Evolutionary conservation across 768 basidiomycete species (phyloP), one percentile per base, ranked within the genome.

Genomic region (Mycena vitilis): DNA sequence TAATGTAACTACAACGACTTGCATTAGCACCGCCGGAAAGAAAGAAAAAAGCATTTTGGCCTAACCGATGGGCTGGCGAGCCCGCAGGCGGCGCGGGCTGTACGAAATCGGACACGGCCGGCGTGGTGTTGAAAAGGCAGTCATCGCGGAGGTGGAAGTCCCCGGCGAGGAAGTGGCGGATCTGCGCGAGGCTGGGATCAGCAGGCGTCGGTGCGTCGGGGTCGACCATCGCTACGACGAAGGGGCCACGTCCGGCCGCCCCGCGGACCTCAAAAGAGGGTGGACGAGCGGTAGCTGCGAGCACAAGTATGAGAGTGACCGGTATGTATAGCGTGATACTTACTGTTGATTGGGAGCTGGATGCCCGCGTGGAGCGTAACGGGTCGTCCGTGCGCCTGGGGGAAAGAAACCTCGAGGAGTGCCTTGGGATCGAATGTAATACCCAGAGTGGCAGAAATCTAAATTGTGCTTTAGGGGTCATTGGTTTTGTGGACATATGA

Each of bases 171-270:
- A 85, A 85, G 71, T 87, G 85, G 4, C 84, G 80, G 53, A 86
- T 81, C 68, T 86, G 83, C 1, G 84, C 78, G 6, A 44, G 54
- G 8, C 76, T 83, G 11, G 82, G 81, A n/a, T 71, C 74, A 68
- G 84, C 82, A 1, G 86, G 85, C 22, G 85, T 85, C 9, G 85
- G 85, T 9, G 82, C 84, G 66, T 87, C 86, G 12, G 82, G 86
- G 70, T 86, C 85, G 2, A 86, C 82, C 13, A 78, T 71, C 0
- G 82, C 81, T 16, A 87, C 70, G n/a, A 87, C 83, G 71, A 84
- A 86, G 0, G 85, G 84, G 1, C 84, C 85, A 10, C 44, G 60
- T 12, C 69, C 65, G 10, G 56, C 60, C 13, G 72, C 63, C 7
- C 77, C 79, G 18, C 70, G 60, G 42, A 79, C 68, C 56, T 65